Evolutionary conservation across 148 eudicot genomes (phyloP).

Genomic region (Spergularia bocconei): DNA sequence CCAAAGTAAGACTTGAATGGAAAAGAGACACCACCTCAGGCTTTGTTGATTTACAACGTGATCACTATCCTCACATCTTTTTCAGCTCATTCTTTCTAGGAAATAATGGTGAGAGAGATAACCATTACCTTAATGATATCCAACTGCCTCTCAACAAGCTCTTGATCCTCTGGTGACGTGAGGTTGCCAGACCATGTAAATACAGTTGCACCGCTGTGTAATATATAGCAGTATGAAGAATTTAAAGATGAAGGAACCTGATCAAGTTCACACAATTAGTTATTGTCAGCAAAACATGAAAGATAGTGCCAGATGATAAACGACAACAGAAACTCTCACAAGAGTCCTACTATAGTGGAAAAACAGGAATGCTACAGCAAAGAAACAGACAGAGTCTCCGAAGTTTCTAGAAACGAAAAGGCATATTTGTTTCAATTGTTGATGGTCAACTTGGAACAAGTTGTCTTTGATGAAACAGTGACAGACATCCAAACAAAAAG

Average conservation of each 20-base stretch:
- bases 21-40: no score
- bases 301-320: constrained; percentile 8
- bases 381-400: neutral
- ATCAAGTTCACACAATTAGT: constrained; percentile 13
- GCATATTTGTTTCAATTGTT: no score
- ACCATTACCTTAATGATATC: constrained; percentile 72
- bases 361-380: neutral
- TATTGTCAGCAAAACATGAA: neutral
- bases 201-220: constrained; percentile 70
- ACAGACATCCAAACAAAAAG: no score
- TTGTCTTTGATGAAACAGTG: no score
- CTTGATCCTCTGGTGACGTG: constrained; percentile 65
- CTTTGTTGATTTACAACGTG: no score
- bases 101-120: neutral
- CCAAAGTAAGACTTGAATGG: no score
- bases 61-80: neutral
- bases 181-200: constrained; percentile 83
- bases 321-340: neutral
- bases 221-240: constrained; percentile 81
- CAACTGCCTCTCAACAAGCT: constrained; percentile 86
- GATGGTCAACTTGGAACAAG: no score
- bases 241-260: constrained; percentile 90
- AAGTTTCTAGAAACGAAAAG: neutral
- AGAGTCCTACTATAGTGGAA: no score
- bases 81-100: neutral